Conservation (phyloP, 2,329 filamentous ascomycete species). For the Xylariales sp. region DNA sequence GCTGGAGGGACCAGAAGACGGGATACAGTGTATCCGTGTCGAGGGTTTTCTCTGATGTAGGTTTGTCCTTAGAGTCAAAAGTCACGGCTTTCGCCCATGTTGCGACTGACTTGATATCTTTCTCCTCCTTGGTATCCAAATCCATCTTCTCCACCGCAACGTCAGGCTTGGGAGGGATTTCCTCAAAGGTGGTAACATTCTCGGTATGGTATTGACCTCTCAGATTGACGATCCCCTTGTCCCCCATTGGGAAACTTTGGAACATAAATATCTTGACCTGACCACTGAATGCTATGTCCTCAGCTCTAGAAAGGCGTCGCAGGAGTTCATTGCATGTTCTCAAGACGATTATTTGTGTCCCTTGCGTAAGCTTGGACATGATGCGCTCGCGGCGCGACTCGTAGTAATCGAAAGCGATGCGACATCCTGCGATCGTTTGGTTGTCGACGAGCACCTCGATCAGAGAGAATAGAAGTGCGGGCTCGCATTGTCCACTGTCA, state of each 20-base stretch:
- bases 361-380: conserved; percentile 72
- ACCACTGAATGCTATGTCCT: conserved; percentile 96
- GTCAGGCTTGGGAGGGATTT: conserved; percentile 35
- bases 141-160: conserved; percentile 56
- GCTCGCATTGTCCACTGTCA: conserved; percentile 72
- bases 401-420: conserved; percentile 88
- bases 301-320: conserved; percentile 87
- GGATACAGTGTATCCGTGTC: conserved; percentile 76
- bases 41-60: conserved; percentile 43
- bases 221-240: conserved; percentile 95
- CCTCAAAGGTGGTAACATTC: conserved; percentile 84
- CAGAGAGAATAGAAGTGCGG: conserved; percentile 80
- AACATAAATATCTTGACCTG: conserved; percentile 98
- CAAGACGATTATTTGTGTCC: conserved; percentile 85
- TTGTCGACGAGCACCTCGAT: conserved; percentile 94
- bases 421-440: conserved; percentile 88
- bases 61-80: conserved; percentile 38
- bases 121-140: conserved; percentile 44
- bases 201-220: conserved; percentile 94
- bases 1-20: conserved; percentile 89
- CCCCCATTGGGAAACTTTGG: conserved; percentile 88
- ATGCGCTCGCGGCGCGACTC: conserved; percentile 89
- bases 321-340: conserved; percentile 92
- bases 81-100: conserved; percentile 37
- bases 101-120: conserved; percentile 23